Percentiles rank a stretch among this genome's conserved stretches.
Conservation (phyloP, 2,329 filamentous ascomycete species). For the Talaromyces marneffei region DNA sequence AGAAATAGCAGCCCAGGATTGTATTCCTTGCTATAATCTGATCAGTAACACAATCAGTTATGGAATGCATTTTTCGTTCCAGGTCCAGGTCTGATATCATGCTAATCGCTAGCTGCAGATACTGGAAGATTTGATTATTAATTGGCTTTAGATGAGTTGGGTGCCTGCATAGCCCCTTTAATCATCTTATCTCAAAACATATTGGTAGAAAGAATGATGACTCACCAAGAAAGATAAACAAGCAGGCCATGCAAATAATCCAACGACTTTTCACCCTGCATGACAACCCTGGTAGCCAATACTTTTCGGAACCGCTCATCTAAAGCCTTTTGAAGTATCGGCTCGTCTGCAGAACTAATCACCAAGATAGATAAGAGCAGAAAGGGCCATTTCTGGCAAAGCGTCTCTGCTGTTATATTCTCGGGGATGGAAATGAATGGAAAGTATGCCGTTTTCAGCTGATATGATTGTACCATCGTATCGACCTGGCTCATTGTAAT, state of each 20-base stretch:
- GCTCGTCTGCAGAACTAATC: background rate
- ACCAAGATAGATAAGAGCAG: slow-evolving; percentile 2
- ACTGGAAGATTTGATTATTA: slow-evolving; percentile 12
- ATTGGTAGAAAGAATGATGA: background rate
- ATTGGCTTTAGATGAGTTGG: slow-evolving; percentile 4
- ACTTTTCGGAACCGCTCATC: slow-evolving; percentile 12
- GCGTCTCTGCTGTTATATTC: background rate
- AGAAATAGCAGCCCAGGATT: slow-evolving; percentile 7
- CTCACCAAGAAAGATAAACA: slow-evolving; percentile 10
- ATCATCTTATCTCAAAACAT: background rate
- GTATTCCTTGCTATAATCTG: background rate
- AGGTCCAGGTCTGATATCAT: slow-evolving; percentile 11
- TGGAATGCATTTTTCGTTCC: slow-evolving; percentile 1
- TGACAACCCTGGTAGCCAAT: slow-evolving; percentile 6
- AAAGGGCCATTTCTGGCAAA: slow-evolving; percentile 5
- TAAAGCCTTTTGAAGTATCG: background rate
- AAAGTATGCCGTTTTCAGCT: background rate
- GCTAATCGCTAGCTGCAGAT: slow-evolving; percentile 5
- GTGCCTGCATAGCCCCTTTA: background rate
- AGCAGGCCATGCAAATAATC: slow-evolving; percentile 12
- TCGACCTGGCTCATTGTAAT: slow-evolving; percentile 5
- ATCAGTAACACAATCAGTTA: background rate
- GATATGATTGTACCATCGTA: slow-evolving; percentile 3
- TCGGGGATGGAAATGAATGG: slow-evolving; percentile 7
- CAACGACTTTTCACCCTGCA: slow-evolving; percentile 12